Base-by-base conservation (phyloP, 371 early-diverging fungal species). In the Mortierella sp. region DNA sequence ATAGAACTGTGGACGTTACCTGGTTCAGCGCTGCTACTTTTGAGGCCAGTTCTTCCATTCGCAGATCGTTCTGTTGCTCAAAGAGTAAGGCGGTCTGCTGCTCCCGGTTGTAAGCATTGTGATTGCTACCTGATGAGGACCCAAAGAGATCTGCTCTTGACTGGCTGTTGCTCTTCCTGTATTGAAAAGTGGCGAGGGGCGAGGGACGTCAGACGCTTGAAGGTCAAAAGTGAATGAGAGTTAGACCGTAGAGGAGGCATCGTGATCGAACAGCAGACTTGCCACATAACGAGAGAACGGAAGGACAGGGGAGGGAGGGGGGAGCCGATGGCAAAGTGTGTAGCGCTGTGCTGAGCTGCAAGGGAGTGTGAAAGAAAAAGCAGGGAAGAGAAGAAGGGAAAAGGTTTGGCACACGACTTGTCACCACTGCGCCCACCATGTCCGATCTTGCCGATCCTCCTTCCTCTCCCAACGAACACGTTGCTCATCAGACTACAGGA, bases 21-120 rank as follows among this genome's bases (percentile, higher is more conserved):
- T 70, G 61, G 49, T 70, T 76, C 59, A 76, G 28, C 2, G 70
- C 78, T 1, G 78, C 69, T 47, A 76, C 78, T 28, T 76, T 76
- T 19, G 78, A 76, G 23, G 78, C 78, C 1, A 76, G 71, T 26
- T 76, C 78, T 34, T 76, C 78, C 78, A 76, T 76, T n/a, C 78
- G 61, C 8, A 76, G 47, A 54, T 76, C 78, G 50, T 76, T 76
- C 21, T 76, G 78, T 26, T 76, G 78, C 48, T 76, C 78, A 54
- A 62, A 76, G 46, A 76, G 60, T 7, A 76, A 51, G 26, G 78
- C 61, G 2, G 78, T 76, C 54, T 76, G 78, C 34, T 76, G 78
- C 38, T 76, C 78, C 51, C 78, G 61, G 21, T 76, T 56, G 51
- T 42, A 12, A 27, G 47, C 47, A 34, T 28, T 51, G 52, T 49